Evolutionary conservation across 805 yeast genomes (phyloP), one percentile per base, ranked within the genome.

Genomic region (Saturnispora serradocipensis): DNA sequence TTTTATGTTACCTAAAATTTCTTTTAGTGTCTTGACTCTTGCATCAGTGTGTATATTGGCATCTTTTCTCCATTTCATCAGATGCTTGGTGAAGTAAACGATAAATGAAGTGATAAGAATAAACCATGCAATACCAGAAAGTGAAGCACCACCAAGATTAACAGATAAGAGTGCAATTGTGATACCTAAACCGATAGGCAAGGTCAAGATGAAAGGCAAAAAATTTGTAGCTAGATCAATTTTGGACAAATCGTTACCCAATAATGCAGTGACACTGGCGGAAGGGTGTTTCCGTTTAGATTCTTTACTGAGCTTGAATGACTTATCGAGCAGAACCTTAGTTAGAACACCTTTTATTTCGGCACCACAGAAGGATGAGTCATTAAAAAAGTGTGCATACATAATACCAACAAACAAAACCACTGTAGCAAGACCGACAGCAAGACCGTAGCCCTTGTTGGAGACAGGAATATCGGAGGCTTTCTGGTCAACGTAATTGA

Each of bases 191-290:
- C 86, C 75, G 7, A 84, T 70, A 0, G 90, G 88, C 61, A 86
- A 77, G 13, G 81, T 71, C 58, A 83, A 66, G 22, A 83, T 61
- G 60, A 82, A 80, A 4, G 86, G 85, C 59, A 82, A 80, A 56
- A 82, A 84, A 4, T 78, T 80, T n/a, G 81, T 65, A 8, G 89
- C 88, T 57, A 86, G 74, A 65, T 88, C 96, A 34, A 89, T 74
- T 61, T 96, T 79, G 15, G 90, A 77, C 38, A 88, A 70, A 63
- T 89, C 97, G 2, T 95, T 82, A 55, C 93, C 86, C 64, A 88
- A 77, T 64, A 88, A 67, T 9, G 89, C 81, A 30, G 95, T 86
- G 52, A 89, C 76, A 54, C 77, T 80, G 43, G 91, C 84, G 25
- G 80, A 74, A 1, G 95, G 82, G 60, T 69, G 86, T 53, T 75